A percentile compares a stretch with the other conserved stretches of the same genome.
These are phyloP conservation scores for Artemisia tridentata DNA, from an alignment of 129 eudicot species.

Conservation along the genomic window DNA sequence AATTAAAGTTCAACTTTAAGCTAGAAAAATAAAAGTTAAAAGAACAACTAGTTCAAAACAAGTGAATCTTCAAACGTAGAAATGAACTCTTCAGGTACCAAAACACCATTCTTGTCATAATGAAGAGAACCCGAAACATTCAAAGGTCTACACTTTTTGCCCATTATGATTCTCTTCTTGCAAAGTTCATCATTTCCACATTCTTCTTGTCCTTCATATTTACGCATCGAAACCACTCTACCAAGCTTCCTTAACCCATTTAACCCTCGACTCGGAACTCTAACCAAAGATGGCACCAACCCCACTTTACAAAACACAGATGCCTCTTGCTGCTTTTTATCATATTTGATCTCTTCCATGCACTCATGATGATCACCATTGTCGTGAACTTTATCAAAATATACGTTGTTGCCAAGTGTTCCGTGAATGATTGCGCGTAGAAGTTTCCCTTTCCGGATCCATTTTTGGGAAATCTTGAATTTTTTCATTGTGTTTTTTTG, in stretches of 20 bases:
- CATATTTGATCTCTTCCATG: slow-evolving; percentile 6
- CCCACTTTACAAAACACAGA: slow-evolving; percentile 25
- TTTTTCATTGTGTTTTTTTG: slow-evolving; percentile 17
- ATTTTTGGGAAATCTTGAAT: slow-evolving; percentile 20
- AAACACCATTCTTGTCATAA: slow-evolving; percentile 47
- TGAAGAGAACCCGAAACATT: slow-evolving; percentile 47
- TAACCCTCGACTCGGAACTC: slow-evolving; percentile 30
- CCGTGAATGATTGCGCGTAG: slow-evolving; percentile 28
- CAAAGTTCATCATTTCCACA: slow-evolving; percentile 35
- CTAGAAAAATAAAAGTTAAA: neutral
- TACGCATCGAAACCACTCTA: slow-evolving; percentile 24
- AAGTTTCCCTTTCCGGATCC: slow-evolving; percentile 9
- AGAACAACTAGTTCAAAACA: neutral
- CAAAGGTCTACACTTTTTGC: slow-evolving; percentile 43
- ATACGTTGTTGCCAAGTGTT: neutral
- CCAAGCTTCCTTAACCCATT: slow-evolving; percentile 7
- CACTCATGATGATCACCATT: slow-evolving; percentile 4
- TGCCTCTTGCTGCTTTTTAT: neutral
- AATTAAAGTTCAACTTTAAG: neutral
- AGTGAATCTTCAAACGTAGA: slow-evolving; percentile 14
- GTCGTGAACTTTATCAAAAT: slow-evolving; percentile 17
- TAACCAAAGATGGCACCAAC: slow-evolving; percentile 19
- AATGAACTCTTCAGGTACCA: slow-evolving; percentile 40
- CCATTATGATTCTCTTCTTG: slow-evolving; percentile 58
- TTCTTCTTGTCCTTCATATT: slow-evolving; percentile 5